Conservation (phyloP, 2,329 filamentous ascomycete species). For the Stagonosporopsis vannaccii region DNA sequence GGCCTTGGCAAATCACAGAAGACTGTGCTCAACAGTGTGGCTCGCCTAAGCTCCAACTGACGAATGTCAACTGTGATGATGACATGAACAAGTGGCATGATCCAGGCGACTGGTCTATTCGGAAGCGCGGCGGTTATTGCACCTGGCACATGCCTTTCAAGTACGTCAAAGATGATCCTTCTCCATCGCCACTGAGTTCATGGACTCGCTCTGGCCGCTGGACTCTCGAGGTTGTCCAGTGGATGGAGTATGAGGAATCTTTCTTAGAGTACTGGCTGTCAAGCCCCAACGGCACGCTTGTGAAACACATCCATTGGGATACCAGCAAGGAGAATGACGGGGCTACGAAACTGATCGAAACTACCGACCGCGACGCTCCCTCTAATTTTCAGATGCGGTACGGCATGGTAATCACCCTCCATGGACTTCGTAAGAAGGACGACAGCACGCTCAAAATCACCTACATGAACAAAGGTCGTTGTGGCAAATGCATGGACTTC, state of each 20-base stretch:
- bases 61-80: background rate
- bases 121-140: slow-evolving; percentile 13
- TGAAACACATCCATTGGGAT: background rate
- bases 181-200: background rate
- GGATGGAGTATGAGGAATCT: slow-evolving; percentile 17
- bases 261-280: slow-evolving; percentile 24
- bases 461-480: background rate
- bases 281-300: slow-evolving; percentile 22
- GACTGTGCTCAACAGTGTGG: slow-evolving; percentile 7
- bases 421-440: background rate
- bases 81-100: slow-evolving; percentile 6
- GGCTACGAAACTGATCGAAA: background rate
- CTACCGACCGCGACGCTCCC: background rate
- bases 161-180: background rate
- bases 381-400: background rate
- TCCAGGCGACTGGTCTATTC: background rate
- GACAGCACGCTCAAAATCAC: background rate
- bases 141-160: slow-evolving; percentile 4
- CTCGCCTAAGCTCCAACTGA: background rate
- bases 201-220: slow-evolving; percentile 14
- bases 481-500: background rate
- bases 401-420: background rate
- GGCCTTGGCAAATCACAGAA: background rate
- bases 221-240: slow-evolving; percentile 20
- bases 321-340: background rate